These are phyloP conservation scores for Dissoconium aciculare DNA, from an alignment of 2,329 filamentous ascomycete species.

Conservation along the genomic window DNA sequence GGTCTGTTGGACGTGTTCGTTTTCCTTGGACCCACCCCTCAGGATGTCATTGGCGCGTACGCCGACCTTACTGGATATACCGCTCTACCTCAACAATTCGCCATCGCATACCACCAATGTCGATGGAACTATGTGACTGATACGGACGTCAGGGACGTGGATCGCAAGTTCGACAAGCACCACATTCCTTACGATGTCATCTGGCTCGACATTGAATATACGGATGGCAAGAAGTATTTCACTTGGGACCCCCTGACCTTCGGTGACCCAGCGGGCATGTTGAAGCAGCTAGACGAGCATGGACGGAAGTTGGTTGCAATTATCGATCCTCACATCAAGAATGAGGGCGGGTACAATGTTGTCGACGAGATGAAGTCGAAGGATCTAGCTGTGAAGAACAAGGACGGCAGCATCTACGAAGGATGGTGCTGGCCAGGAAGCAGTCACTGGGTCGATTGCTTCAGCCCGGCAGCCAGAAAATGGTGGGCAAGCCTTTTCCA, in stretches of 20 bases:
- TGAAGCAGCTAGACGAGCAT: slow-evolving; percentile 68
- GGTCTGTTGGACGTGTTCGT: slow-evolving; percentile 86
- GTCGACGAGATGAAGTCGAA: slow-evolving; percentile 72
- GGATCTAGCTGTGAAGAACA: slow-evolving; percentile 73
- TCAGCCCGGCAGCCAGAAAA: slow-evolving; percentile 76
- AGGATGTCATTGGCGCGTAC: slow-evolving; percentile 68
- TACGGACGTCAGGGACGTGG: slow-evolving; percentile 91
- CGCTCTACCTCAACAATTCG: slow-evolving; percentile 79
- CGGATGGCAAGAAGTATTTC: slow-evolving; percentile 94
- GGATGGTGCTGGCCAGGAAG: slow-evolving; percentile 99
- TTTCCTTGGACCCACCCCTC: slow-evolving; percentile 76
- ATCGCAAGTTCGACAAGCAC: slow-evolving; percentile 88
- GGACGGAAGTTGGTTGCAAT: slow-evolving; percentile 85
- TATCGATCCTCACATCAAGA: slow-evolving; percentile 97
- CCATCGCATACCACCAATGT: slow-evolving; percentile 91
- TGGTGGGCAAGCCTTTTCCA: slow-evolving; percentile 90
- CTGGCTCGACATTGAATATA: slow-evolving; percentile 97
- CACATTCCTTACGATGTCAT: slow-evolving; percentile 97
- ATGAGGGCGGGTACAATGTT: slow-evolving; percentile 60
- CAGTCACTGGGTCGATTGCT: slow-evolving; percentile 90
- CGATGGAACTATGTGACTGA: slow-evolving; percentile 98
- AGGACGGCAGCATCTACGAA: slow-evolving; percentile 76
- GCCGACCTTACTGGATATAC: slow-evolving; percentile 83
- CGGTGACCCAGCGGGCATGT: slow-evolving; percentile 71
- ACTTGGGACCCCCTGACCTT: slow-evolving; percentile 91